phyloP scores from a whole-genome alignment of 2,329 filamentous ascomycete genomes.

The Trichoderma guizhouense region DNA sequence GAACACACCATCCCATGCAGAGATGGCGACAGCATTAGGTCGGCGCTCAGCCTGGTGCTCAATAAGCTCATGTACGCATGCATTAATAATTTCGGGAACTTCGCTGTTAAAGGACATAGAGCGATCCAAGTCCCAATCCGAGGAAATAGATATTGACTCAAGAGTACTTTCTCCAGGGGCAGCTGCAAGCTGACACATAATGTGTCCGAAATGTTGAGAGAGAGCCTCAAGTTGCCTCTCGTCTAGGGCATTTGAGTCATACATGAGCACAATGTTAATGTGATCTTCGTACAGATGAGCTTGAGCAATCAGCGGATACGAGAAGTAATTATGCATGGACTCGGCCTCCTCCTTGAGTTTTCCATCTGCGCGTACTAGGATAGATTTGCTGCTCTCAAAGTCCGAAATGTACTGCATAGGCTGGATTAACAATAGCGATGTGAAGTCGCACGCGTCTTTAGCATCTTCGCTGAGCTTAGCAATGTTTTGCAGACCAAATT shows the following conservation, averaged over 20 bases:
- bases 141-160: slow-evolving; percentile 2
- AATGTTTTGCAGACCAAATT: slow-evolving; percentile 25
- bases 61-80: slow-evolving; percentile 29
- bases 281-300: slow-evolving; percentile 3
- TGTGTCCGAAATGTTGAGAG: slow-evolving; percentile 1
- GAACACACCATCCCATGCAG: slow-evolving; percentile 14
- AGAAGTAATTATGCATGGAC: slow-evolving; percentile 6
- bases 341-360: background rate
- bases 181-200: background rate
- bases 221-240: background rate
- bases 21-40: slow-evolving; percentile 3
- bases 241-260: background rate
- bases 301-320: slow-evolving; percentile 8
- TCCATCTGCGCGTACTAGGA: background rate
- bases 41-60: background rate
- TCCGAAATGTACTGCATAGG: slow-evolving; percentile 7
- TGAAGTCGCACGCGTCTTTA: slow-evolving; percentile 21
- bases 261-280: background rate
- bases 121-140: background rate
- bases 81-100: background rate
- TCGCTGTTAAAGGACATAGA: background rate
- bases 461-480: slow-evolving; percentile 15
- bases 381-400: background rate
- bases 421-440: slow-evolving; percentile 21
- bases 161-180: background rate